Evolutionary conservation across 208 protist species (phyloP).

Genomic region (Crithidia fasciculata): DNA sequence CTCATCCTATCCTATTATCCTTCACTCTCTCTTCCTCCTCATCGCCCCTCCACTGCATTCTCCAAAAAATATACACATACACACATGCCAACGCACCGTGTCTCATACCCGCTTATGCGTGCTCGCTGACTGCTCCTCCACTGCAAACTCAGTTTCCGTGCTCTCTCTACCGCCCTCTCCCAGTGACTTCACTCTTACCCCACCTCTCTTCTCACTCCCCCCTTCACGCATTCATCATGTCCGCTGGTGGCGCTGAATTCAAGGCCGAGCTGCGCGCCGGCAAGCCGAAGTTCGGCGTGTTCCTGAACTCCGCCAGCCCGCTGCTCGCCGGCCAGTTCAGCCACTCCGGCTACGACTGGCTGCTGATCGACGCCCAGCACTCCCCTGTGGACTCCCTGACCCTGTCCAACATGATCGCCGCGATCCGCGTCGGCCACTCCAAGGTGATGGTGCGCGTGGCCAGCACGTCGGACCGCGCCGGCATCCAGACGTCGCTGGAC

Average conservation of each 20-base stretch:
- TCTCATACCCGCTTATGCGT: too few relatives aligned
- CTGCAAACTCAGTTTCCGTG: too few relatives aligned
- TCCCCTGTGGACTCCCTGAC: constrained; percentile 66
- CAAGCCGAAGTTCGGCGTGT: constrained; percentile 85
- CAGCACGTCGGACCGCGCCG: constrained; percentile 72
- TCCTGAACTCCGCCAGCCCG: constrained; percentile 76
- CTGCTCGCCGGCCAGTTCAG: constrained; percentile 81
- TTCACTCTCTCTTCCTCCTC: neutral
- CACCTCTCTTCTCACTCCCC: neutral
- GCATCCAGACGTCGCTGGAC: constrained; percentile 83
- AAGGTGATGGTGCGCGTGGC: constrained; percentile 77
- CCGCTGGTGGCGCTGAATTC: constrained; percentile 76
- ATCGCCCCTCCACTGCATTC: too few relatives aligned
- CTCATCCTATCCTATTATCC: neutral
- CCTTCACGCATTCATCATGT: constrained; percentile 34
- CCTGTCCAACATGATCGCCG: constrained; percentile 65
- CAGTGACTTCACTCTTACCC: neutral
- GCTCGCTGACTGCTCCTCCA: too few relatives aligned
- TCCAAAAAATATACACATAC: neutral
- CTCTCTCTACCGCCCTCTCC: neutral
- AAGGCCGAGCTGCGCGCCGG: constrained; percentile 80
- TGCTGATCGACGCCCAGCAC: constrained; percentile 82
- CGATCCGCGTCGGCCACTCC: constrained; percentile 67
- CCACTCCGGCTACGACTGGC: constrained; percentile 86
- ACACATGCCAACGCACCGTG: neutral